Evolutionary conservation across 495 filamentous ascomycete genomes (phyloP).

Genomic region (Penicillium ucsense): DNA sequence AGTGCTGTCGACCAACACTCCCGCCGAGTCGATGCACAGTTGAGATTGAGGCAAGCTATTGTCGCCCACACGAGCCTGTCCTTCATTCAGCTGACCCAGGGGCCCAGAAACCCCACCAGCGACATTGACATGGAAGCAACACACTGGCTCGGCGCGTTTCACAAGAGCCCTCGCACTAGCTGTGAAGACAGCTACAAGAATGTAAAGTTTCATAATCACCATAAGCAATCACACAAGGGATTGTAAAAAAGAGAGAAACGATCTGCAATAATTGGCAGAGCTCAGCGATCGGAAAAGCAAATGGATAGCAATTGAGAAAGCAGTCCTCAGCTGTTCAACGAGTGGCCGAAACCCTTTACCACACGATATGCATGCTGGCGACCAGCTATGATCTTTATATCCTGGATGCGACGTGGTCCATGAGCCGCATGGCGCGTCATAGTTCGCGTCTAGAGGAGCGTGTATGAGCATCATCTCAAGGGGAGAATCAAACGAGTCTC

Average conservation of each 20-base stretch:
- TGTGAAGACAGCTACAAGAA: slow-evolving; percentile 28
- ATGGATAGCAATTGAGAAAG: too few species aligned
- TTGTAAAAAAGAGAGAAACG: slow-evolving; percentile 8
- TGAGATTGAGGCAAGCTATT: slow-evolving; percentile 24
- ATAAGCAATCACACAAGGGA: background rate
- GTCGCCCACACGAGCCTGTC: slow-evolving; percentile 44
- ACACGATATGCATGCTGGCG: too few species aligned
- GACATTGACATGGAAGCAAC: slow-evolving; percentile 43
- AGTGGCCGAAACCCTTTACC: too few species aligned
- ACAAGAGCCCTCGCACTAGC: slow-evolving; percentile 33
- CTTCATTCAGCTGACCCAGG: slow-evolving; percentile 44
- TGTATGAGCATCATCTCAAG: too few species aligned
- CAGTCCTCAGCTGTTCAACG: too few species aligned
- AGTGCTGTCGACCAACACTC: slow-evolving; percentile 41
- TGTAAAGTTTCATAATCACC: slow-evolving; percentile 24
- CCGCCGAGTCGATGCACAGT: slow-evolving; percentile 38
- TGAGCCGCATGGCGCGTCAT: too few species aligned
- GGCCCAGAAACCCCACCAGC: slow-evolving; percentile 37
- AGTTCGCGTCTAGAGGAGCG: too few species aligned
- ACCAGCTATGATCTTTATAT: too few species aligned
- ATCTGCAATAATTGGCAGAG: background rate
- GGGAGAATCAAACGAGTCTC: too few species aligned
- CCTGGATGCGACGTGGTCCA: too few species aligned
- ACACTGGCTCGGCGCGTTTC: slow-evolving; percentile 25
- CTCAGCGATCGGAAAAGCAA: too few species aligned